Evolutionary conservation across 164 flowering plant species (phyloP).

Genomic region (Umbellularia californica): DNA sequence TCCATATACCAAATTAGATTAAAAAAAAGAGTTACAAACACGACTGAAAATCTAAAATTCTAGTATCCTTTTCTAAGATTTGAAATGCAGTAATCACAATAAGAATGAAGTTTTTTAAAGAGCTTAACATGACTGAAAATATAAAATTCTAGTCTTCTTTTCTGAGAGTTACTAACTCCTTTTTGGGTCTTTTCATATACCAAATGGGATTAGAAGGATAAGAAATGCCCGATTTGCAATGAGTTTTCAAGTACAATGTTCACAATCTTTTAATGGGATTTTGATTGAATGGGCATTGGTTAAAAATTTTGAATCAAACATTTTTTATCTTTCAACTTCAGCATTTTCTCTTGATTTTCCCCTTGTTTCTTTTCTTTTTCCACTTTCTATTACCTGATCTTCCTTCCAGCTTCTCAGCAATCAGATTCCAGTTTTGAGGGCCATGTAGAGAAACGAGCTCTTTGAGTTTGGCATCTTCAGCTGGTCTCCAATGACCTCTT

Average conservation of each 20-base stretch:
- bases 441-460: constrained; percentile 28
- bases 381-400: constrained; percentile 21
- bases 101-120: too few relatives aligned
- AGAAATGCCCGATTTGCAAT: too few relatives aligned
- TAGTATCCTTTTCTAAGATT: background rate
- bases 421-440: constrained; percentile 33
- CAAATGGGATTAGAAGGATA: background rate
- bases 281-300: background rate
- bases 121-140: too few relatives aligned
- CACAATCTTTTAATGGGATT: background rate
- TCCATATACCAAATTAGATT: too few relatives aligned
- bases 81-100: background rate
- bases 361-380: background rate
- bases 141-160: background rate
- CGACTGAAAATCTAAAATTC: too few relatives aligned
- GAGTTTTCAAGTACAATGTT: background rate
- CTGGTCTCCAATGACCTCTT: constrained; percentile 34
- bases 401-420: constrained; percentile 28
- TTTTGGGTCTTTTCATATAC: background rate
- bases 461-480: constrained; percentile 24
- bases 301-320: background rate
- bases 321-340: background rate
- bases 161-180: background rate
- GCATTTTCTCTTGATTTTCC: background rate
- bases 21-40: too few relatives aligned